A percentile compares a stretch with the other conserved stretches of the same genome.
These are phyloP conservation scores for Emericellopsis cladophorae DNA, from an alignment of 2,329 filamentous ascomycete genomes.

Conservation along the genomic window DNA sequence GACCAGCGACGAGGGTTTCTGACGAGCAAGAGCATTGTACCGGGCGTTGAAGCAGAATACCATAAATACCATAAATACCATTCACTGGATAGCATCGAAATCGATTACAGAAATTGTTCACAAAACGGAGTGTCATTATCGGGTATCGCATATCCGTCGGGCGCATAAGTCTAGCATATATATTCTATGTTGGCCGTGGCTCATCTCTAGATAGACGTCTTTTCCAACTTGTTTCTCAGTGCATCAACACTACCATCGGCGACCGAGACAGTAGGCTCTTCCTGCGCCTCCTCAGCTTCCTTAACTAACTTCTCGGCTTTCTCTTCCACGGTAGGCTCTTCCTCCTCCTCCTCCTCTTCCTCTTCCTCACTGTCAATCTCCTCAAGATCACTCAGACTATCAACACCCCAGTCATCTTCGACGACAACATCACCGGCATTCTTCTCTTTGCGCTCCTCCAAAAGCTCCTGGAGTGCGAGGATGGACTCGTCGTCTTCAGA, in stretches of 20 bases:
- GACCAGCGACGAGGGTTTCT: too few species aligned
- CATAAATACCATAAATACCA: not conserved
- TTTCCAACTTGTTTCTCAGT: slow-evolving; percentile 61
- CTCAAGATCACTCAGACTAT: slow-evolving; percentile 77
- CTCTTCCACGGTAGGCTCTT: slow-evolving; percentile 49
- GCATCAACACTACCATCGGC: slow-evolving; percentile 72
- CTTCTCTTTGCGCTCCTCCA: slow-evolving; percentile 70
- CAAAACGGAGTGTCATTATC: not conserved
- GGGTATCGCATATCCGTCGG: slow-evolving; percentile 1
- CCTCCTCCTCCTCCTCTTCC: slow-evolving; percentile 55
- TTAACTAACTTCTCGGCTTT: slow-evolving; percentile 56
- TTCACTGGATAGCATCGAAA: not conserved
- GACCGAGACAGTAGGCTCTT: slow-evolving; percentile 57
- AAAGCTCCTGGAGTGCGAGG: slow-evolving; percentile 51
- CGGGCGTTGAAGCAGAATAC: not conserved
- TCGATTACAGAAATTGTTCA: too few species aligned
- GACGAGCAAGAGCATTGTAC: not conserved
- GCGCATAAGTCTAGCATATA: slow-evolving; percentile 7
- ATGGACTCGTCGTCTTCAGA: slow-evolving; percentile 70
- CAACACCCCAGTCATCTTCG: slow-evolving; percentile 75
- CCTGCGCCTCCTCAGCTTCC: slow-evolving; percentile 59
- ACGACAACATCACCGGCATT: slow-evolving; percentile 51
- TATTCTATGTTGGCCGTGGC: slow-evolving; percentile 9
- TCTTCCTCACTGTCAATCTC: slow-evolving; percentile 60
- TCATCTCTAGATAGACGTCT: slow-evolving; percentile 43